Base-by-base conservation (phyloP, 495 filamentous ascomycete species). In the Jackrogersella multiformis region DNA sequence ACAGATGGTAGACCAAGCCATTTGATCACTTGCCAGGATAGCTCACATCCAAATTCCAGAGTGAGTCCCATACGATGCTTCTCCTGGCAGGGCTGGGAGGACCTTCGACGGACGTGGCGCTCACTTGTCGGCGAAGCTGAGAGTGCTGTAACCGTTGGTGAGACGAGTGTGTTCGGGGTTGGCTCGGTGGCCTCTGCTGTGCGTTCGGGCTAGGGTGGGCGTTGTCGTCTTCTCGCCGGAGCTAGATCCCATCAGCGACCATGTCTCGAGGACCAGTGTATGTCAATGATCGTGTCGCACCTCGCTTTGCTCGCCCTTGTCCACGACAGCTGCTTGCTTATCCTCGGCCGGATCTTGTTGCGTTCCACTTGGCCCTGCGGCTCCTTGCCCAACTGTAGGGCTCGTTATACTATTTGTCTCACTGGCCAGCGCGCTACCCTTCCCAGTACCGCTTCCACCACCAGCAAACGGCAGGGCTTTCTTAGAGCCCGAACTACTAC, bases 401-500 rank as follows among this genome's bases (percentile, higher is more conserved):
- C 79, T 82, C 2, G 78, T 66, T 4, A 84, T 74, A 26, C 80
- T 81, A 55, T 84, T 83, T 5, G 83, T 84, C 61, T 83, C 82
- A 68, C 82, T 82, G 20, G 79, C 76, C 32, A 80, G 77, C 44
- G 81, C 74, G 46, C 78, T 81, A 42, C 79, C 77, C 52, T 76
- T 77, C 28, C 64, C 70, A 24, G 73, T 76, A 9, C 78, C 75
- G 8, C 73, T 80, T 3, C 61, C 68, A 49, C 76, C 68, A 46
- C 76, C 74, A 66, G 77, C 76, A 63, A 84, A 80, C 13, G 81
- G 80, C 34, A 81, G 64, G 56, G 79, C 89, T 70, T 92, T 92
- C 77, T 87, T 92, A 44, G 90, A 94, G 62, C 84, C 88, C 32
- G 89, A 88, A 74, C 93, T 97, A 70, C 92, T 94, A 21, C 94